A percentile compares a stretch with the other conserved stretches of the same genome.
phyloP scores from a whole-genome alignment of 2,329 filamentous ascomycete species.

The Massarina eburnea region DNA sequence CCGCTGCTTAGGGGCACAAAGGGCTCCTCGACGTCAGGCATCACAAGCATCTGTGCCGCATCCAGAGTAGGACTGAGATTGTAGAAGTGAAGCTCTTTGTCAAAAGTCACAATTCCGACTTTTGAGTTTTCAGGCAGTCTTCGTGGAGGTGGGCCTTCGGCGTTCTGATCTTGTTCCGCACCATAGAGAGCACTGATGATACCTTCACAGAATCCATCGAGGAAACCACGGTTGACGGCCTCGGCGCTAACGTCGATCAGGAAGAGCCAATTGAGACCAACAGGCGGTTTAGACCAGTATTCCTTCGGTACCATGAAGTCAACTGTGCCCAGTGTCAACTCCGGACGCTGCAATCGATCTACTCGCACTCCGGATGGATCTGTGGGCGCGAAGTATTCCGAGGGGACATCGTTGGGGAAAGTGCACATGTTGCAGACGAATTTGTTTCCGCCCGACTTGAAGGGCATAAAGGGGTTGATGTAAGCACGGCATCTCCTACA shows the following conservation, averaged over 20 bases:
- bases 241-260: conserved; percentile 92
- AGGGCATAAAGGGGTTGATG: conserved; percentile 99
- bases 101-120: conserved; percentile 93
- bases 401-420: conserved; percentile 89
- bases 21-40: conserved; percentile 95
- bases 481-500: conserved; percentile 93
- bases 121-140: conserved; percentile 76
- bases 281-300: conserved; percentile 95
- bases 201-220: conserved; percentile 88
- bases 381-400: conserved; percentile 91
- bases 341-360: conserved; percentile 84
- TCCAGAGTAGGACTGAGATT: conserved; percentile 81
- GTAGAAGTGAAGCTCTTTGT: conserved; percentile 97
- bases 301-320: conserved; percentile 97
- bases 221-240: conserved; percentile 83
- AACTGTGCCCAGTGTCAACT: conserved; percentile 87
- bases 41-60: conserved; percentile 95
- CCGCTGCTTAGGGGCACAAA: conserved; percentile 91
- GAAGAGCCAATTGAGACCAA: conserved; percentile 85
- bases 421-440: conserved; percentile 98
- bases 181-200: conserved; percentile 85
- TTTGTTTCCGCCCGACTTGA: conserved; percentile 89
- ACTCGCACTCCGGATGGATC: conserved; percentile 84
- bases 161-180: conserved; percentile 47
- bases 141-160: conserved; percentile 53